Base-by-base conservation (phyloP, 2,329 filamentous ascomycete species). In the Microdochium bolleyi region DNA sequence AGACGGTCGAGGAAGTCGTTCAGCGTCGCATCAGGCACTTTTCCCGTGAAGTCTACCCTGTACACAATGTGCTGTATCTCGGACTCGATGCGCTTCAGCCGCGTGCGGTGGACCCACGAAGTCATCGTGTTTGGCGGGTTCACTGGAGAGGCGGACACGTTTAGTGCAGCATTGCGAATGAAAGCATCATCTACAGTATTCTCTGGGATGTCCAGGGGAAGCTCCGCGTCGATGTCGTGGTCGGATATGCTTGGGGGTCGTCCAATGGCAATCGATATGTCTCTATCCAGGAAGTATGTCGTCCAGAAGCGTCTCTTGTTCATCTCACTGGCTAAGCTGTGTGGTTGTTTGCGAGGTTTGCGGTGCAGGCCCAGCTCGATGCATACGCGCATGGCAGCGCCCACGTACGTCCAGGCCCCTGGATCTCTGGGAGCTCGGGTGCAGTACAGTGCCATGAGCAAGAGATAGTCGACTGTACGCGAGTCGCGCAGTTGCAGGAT, bases 231-330 rank as follows among this genome's bases (percentile, higher is more conserved):
- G 21, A 65, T 64, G 32, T 65, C 63, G 48, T 61, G 62, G 37
- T 65, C 63, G n/a, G 63, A 64, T 25, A 65, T 58, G 30, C 58
- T 59, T 10, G 62, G 62, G 1, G 63, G 63, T 3, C 63, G 57
- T 19, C 63, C 63, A 19, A 63, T 53, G 16, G 62, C 62, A 49
- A 65, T 62, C 2, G 62, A 65, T 24, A 64, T 63, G 51, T 65
- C 63, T 24, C 63, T 55, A 48, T 65, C 63, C 22, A 65, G 52
- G 49, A 63, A 64, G 52, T 64, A 65, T 3, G 60, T 58, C 5
- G 63, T 64, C 63, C 63, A 65, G 48, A 65, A 65, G 14, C 61
- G 59, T 10, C 63, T 56, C 50, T 65, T 65, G 52, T 60, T 58
- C 62, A 65, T 64, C 51, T 65, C 63, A 2, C 57, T 57, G 24